Evolutionary conservation across 2,329 filamentous ascomycete species (phyloP).

Genomic region (Nigrospora osmanthi): DNA sequence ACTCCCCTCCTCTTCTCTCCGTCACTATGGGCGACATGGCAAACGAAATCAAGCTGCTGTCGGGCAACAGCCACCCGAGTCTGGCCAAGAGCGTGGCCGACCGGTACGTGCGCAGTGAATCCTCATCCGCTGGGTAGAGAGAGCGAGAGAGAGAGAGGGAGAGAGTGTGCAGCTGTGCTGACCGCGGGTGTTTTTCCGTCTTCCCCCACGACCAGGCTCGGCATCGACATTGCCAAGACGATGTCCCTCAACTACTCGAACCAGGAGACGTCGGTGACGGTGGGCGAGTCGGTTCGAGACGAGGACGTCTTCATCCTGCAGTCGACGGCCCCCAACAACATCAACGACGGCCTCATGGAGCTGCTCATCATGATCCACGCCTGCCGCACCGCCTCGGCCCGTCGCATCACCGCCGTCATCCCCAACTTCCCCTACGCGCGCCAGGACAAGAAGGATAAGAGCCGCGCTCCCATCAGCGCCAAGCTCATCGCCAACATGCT

Average conservation of each 20-base stretch:
- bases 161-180: no score
- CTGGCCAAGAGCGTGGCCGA: constrained; percentile 27
- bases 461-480: constrained; percentile 89
- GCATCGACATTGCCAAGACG: constrained; percentile 71
- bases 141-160: neutral
- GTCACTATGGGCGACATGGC: constrained; percentile 20
- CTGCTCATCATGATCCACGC: constrained; percentile 97
- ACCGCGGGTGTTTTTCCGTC: no score
- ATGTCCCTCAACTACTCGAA: constrained; percentile 81
- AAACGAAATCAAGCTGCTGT: constrained; percentile 32
- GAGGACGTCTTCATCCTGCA: constrained; percentile 98
- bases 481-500: constrained; percentile 98
- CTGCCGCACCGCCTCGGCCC: constrained; percentile 61
- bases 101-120: constrained; percentile 17
- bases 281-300: constrained; percentile 91
- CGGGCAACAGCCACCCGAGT: constrained; percentile 30
- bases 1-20: constrained; percentile 1
- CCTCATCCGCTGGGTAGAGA: neutral
- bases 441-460: constrained; percentile 95
- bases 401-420: constrained; percentile 89
- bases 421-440: constrained; percentile 95
- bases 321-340: constrained; percentile 88
- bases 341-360: constrained; percentile 98
- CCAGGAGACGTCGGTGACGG: constrained; percentile 83
- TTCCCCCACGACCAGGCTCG: constrained; percentile 52